phyloP scores from a whole-genome alignment of 495 filamentous ascomycete species.

The Neohortaea acidophila region DNA sequence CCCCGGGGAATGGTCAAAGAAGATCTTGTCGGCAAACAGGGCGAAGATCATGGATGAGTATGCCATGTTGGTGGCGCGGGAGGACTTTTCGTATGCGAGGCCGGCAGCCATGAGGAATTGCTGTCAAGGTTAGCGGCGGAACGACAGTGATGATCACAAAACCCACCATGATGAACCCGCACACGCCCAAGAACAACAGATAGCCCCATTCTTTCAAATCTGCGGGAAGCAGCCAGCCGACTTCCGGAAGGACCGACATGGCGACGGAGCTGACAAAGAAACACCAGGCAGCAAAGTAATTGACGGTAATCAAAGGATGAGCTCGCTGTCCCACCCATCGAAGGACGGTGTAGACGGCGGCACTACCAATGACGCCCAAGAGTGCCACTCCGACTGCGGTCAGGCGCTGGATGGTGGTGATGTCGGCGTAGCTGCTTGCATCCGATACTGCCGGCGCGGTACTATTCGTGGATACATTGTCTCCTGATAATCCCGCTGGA shows the following conservation, averaged over 20 bases:
- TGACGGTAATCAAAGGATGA: slow-evolving; percentile 73
- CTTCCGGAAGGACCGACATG: slow-evolving; percentile 39
- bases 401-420: slow-evolving; percentile 52
- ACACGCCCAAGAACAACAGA: slow-evolving; percentile 51
- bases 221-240: slow-evolving; percentile 46
- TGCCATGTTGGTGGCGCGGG: slow-evolving; percentile 69
- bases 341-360: slow-evolving; percentile 64
- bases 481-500: slow-evolving; percentile 23
- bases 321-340: slow-evolving; percentile 72
- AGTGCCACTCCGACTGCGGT: slow-evolving; percentile 58
- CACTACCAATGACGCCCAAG: slow-evolving; percentile 64
- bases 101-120: slow-evolving; percentile 81
- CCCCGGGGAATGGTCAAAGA: slow-evolving; percentile 60
- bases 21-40: slow-evolving; percentile 58
- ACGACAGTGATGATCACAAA: neutral
- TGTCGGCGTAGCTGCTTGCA: slow-evolving; percentile 23
- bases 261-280: slow-evolving; percentile 48
- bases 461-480: slow-evolving; percentile 22
- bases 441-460: slow-evolving; percentile 16
- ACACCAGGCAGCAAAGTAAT: slow-evolving; percentile 64
- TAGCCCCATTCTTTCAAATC: slow-evolving; percentile 52
- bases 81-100: slow-evolving; percentile 45
- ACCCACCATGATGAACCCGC: slow-evolving; percentile 56
- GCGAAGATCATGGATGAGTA: slow-evolving; percentile 92
- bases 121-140: slow-evolving; percentile 8